These are phyloP conservation scores for Hypoxylon sp. DNA, from an alignment of 2,329 filamentous ascomycete species.

Conservation along the genomic window DNA sequence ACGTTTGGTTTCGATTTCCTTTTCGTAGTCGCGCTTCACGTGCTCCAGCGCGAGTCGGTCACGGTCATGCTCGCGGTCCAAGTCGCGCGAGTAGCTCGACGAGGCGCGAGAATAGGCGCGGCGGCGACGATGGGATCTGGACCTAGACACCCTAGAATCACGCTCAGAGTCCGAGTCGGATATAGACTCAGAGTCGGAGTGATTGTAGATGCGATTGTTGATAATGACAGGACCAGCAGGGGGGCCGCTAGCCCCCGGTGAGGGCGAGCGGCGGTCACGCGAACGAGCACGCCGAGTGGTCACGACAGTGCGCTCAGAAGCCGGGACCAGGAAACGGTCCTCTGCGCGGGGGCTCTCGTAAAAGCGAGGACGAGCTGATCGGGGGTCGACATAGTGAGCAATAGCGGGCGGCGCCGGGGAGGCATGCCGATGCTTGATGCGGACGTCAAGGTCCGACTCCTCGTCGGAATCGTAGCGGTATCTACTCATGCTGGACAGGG, in stretches of 20 bases:
- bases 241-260: slow-evolving; percentile 45
- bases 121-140: slow-evolving; percentile 25
- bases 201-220: slow-evolving; percentile 63
- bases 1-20: slow-evolving; percentile 39
- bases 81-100: slow-evolving; percentile 45
- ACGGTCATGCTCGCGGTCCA: slow-evolving; percentile 45
- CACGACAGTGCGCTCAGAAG: slow-evolving; percentile 57
- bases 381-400: slow-evolving; percentile 57
- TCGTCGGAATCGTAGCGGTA: slow-evolving; percentile 55
- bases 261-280: slow-evolving; percentile 56
- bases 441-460: slow-evolving; percentile 65
- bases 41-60: slow-evolving; percentile 44
- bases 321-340: slow-evolving; percentile 52
- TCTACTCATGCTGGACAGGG: slow-evolving; percentile 39
- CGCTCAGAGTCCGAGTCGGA: slow-evolving; percentile 54
- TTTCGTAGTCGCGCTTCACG: slow-evolving; percentile 46
- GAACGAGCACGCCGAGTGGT: slow-evolving; percentile 54
- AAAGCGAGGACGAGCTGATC: slow-evolving; percentile 49
- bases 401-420: slow-evolving; percentile 48
- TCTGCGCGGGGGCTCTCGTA: slow-evolving; percentile 48
- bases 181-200: slow-evolving; percentile 45
- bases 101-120: slow-evolving; percentile 47
- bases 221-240: slow-evolving; percentile 59
- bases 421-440: slow-evolving; percentile 52
- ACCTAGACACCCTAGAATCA: slow-evolving; percentile 40